Conservation (phyloP, 768 basidiomycete genomes). For the Amanita rimosa region DNA sequence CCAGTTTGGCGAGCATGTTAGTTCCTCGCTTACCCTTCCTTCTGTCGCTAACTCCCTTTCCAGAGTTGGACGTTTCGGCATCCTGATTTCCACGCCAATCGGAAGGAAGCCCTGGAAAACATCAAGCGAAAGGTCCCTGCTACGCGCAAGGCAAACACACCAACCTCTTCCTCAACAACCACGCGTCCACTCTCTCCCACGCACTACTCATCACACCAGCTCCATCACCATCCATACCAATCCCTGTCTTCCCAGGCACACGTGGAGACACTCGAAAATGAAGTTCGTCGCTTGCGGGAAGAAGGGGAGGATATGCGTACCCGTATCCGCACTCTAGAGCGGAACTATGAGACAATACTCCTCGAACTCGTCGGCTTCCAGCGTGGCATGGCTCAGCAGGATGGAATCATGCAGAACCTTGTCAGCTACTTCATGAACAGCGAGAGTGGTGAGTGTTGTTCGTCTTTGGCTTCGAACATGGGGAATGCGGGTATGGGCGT, state of each 20-base stretch:
- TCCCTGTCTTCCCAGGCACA: slow-evolving; percentile 12
- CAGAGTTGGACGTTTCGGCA: slow-evolving; percentile 52
- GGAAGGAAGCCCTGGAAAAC: slow-evolving; percentile 43
- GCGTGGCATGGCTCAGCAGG: slow-evolving; percentile 68
- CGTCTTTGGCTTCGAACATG: slow-evolving; percentile 4
- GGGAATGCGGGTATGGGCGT: not conserved
- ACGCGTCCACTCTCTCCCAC: slow-evolving; percentile 10
- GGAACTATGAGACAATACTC: slow-evolving; percentile 57
- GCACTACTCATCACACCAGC: slow-evolving; percentile 19
- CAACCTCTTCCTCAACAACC: slow-evolving; percentile 13
- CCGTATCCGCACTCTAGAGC: slow-evolving; percentile 47
- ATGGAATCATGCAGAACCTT: slow-evolving; percentile 70
- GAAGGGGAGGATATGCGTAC: slow-evolving; percentile 39
- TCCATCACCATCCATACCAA: slow-evolving; percentile 9
- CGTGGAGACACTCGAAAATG: slow-evolving; percentile 29
- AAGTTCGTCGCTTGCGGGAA: slow-evolving; percentile 35
- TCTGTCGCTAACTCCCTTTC: not conserved
- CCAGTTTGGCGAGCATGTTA: slow-evolving; percentile 53
- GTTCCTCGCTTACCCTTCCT: slow-evolving; percentile 11
- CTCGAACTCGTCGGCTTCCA: slow-evolving; percentile 53
- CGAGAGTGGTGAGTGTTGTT: slow-evolving; percentile 34
- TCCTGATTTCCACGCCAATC: slow-evolving; percentile 45
- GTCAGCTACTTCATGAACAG: slow-evolving; percentile 72
- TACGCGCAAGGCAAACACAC: slow-evolving; percentile 24
- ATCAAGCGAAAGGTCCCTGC: slow-evolving; percentile 51